Conservation (phyloP, 805 yeast genomes). For the Candida boidinii region DNA sequence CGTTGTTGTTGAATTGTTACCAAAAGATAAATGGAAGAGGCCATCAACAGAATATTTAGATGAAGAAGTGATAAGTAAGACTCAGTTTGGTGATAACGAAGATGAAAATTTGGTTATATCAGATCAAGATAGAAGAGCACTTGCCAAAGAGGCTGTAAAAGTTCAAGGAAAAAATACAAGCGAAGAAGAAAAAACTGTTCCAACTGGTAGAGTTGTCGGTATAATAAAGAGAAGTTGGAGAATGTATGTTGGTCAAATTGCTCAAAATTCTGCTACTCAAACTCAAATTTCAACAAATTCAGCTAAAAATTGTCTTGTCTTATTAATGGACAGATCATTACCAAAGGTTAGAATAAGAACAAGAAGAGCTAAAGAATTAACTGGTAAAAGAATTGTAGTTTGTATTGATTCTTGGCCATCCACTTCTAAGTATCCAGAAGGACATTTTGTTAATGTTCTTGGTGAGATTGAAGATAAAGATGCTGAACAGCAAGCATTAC, state of each 20-base stretch:
- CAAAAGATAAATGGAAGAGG: constrained; percentile 78
- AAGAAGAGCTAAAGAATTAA: constrained; percentile 70
- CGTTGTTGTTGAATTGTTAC: constrained; percentile 84
- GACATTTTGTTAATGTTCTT: constrained; percentile 84
- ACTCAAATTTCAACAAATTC: constrained; percentile 53
- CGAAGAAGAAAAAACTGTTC: constrained; percentile 46
- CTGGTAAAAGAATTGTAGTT: constrained; percentile 87
- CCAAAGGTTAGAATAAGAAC: constrained; percentile 86
- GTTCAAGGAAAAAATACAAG: constrained; percentile 39
- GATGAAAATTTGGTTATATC: constrained; percentile 40
- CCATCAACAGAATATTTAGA: constrained; percentile 77
- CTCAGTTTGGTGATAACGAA: constrained; percentile 50
- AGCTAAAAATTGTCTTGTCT: constrained; percentile 70
- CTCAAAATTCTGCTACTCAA: constrained; percentile 57
- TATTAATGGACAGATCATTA: constrained; percentile 80
- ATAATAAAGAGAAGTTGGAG: constrained; percentile 90
- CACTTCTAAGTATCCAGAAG: constrained; percentile 79
- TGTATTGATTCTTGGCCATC: constrained; percentile 92
- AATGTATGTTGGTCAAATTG: constrained; percentile 88
- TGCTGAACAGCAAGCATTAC: constrained; percentile 93
- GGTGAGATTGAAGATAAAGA: constrained; percentile 88
- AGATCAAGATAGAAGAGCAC: constrained; percentile 61
- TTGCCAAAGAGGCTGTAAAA: constrained; percentile 69
- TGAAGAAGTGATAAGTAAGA: constrained; percentile 53
- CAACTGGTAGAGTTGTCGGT: constrained; percentile 92